Evolutionary conservation across 306 rosid genomes (phyloP).

Genomic region (Citrullus mucosospermus): DNA sequence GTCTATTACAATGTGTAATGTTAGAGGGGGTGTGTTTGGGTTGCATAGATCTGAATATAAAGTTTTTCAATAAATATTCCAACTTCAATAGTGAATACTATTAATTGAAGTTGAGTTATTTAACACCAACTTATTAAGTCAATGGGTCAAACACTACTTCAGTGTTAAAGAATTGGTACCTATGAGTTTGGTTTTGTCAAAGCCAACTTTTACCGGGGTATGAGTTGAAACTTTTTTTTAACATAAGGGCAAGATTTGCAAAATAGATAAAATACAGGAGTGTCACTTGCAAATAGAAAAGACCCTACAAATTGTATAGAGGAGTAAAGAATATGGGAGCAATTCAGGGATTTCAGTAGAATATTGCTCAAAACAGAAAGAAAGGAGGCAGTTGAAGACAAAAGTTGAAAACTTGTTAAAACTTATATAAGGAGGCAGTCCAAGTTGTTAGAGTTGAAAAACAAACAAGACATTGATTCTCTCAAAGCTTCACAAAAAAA

Average conservation of each 20-base stretch:
- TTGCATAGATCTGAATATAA: too few relatives aligned
- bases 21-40: too few relatives aligned
- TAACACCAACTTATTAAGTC: too few relatives aligned
- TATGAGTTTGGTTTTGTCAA: not conserved
- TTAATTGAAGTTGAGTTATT: too few relatives aligned
- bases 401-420: not conserved
- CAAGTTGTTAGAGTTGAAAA: conserved; percentile 19
- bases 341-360: conserved; percentile 1
- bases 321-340: not conserved
- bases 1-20: too few relatives aligned
- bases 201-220: not conserved
- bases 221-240: not conserved
- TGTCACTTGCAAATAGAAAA: not conserved
- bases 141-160: too few relatives aligned
- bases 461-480: conserved; percentile 27
- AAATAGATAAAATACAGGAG: not conserved
- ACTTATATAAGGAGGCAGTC: conserved; percentile 21
- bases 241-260: not conserved
- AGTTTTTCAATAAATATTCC: too few relatives aligned
- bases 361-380: not conserved
- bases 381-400: conserved; percentile 4
- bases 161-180: not conserved
- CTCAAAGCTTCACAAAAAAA: conserved; percentile 28
- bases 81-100: too few relatives aligned
- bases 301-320: not conserved